phyloP scores from a whole-genome alignment of 2,329 filamentous ascomycete species.

The Talaromyces sp. region DNA sequence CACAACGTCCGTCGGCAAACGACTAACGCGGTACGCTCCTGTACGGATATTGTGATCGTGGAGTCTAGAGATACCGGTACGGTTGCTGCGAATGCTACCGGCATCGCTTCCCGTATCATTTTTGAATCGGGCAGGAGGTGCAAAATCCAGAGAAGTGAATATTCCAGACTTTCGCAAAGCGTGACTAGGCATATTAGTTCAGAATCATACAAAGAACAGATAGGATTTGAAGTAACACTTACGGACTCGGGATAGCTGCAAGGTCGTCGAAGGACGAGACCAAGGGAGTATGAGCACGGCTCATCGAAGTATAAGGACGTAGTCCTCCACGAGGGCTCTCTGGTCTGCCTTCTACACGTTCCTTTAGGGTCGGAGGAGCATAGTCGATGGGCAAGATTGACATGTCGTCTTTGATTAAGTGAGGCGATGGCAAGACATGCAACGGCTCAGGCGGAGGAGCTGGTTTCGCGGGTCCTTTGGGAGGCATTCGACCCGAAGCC shows the following conservation, averaged over 20 bases:
- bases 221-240: constrained; percentile 48
- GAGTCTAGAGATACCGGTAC: constrained; percentile 69
- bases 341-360: constrained; percentile 65
- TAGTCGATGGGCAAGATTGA: constrained; percentile 79
- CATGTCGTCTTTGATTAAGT: constrained; percentile 76
- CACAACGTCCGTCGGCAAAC: constrained; percentile 75
- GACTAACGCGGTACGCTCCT: constrained; percentile 82
- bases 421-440: constrained; percentile 75
- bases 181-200: constrained; percentile 33
- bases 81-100: constrained; percentile 62
- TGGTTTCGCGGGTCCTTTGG: constrained; percentile 52
- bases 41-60: constrained; percentile 70
- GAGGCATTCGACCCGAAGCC: constrained; percentile 50
- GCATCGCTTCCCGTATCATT: constrained; percentile 44
- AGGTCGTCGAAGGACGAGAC: constrained; percentile 85
- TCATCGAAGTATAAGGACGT: constrained; percentile 67
- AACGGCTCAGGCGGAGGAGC: constrained; percentile 72
- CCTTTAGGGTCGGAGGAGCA: constrained; percentile 66
- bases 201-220: background rate
- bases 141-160: constrained; percentile 49
- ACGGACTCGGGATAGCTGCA: constrained; percentile 81
- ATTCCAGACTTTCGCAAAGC: constrained; percentile 48
- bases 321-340: constrained; percentile 57
- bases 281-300: constrained; percentile 75
- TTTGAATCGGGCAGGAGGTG: constrained; percentile 47